These are phyloP conservation scores for Lactifluus echinatus DNA, from an alignment of 768 basidiomycete genomes.

Conservation along the genomic window DNA sequence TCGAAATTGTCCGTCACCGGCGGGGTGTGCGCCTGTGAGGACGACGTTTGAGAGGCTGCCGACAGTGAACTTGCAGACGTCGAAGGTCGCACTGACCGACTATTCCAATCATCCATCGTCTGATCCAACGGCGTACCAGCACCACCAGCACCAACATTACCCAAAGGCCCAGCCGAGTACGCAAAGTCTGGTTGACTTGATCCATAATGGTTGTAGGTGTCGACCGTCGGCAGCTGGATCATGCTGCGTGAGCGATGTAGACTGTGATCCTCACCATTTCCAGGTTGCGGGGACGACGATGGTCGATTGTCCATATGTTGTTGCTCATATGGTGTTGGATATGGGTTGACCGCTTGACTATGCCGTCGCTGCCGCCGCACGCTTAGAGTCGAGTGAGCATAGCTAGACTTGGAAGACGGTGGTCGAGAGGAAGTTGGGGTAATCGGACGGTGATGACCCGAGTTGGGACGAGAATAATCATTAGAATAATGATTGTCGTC, in stretches of 20 bases:
- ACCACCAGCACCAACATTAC: constrained; percentile 18
- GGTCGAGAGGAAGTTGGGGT: constrained; percentile 64
- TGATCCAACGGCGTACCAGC: constrained; percentile 24
- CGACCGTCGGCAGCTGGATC: constrained; percentile 70
- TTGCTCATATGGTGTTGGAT: constrained; percentile 70
- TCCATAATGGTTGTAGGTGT: constrained; percentile 28
- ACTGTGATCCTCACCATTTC: constrained; percentile 35
- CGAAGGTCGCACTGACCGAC: constrained; percentile 57
- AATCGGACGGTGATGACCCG: constrained; percentile 55
- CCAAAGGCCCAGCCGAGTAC: constrained; percentile 52
- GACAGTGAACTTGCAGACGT: constrained; percentile 72
- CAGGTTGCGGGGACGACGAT: constrained; percentile 21
- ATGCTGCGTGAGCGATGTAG: constrained; percentile 76
- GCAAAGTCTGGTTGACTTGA: constrained; percentile 60
- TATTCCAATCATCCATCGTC: constrained; percentile 22
- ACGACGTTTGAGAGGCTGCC: constrained; percentile 67
- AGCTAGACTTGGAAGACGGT: constrained; percentile 54
- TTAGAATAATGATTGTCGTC: constrained; percentile 39
- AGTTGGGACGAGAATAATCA: constrained; percentile 65
- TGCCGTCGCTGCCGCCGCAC: constrained; percentile 69
- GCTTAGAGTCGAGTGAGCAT: constrained; percentile 46
- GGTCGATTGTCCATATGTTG: constrained; percentile 26
- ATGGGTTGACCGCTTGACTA: constrained; percentile 82
- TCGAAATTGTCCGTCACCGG: constrained; percentile 57
- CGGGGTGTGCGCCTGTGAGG: constrained; percentile 75